phyloP scores from a whole-genome alignment of 345 rosid species.

The Luvunga scandens region DNA sequence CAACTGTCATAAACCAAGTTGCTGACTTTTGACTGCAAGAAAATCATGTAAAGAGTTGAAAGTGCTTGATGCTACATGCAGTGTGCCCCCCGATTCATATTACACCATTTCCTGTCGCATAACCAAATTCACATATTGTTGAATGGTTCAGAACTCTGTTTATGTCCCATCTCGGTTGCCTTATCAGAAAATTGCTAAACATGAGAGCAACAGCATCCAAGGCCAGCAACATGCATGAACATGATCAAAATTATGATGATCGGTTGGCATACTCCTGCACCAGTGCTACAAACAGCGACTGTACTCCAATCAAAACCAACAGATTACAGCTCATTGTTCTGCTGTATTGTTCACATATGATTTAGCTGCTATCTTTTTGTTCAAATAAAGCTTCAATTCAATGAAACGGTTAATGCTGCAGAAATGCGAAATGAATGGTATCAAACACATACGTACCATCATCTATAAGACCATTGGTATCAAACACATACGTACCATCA shows the following conservation, averaged over 20 bases:
- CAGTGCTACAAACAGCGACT: slow-evolving; percentile 66
- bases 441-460: too few species aligned
- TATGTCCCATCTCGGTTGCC: neutral
- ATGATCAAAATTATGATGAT: slow-evolving; percentile 38
- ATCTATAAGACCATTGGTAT: too few species aligned
- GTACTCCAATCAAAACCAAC: slow-evolving; percentile 10
- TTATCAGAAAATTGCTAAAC: neutral
- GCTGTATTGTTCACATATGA: neutral
- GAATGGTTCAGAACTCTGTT: neutral
- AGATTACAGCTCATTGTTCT: neutral
- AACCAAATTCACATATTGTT: neutral
- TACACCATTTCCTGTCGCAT: neutral
- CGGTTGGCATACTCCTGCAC: slow-evolving; percentile 89
- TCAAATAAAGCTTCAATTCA: too few species aligned
- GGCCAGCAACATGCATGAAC: neutral
- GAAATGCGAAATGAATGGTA: neutral
- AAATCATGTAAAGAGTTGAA: too few species aligned
- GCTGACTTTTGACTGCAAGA: too few species aligned
- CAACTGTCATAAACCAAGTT: too few species aligned
- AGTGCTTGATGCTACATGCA: too few species aligned
- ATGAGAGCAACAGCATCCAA: neutral
- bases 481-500: too few species aligned
- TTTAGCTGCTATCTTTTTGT: too few species aligned
- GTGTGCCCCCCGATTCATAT: too few species aligned
- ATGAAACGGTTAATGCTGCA: neutral